These are phyloP conservation scores for Aspergillus bombycis DNA, from an alignment of 2,329 filamentous ascomycete genomes.

Conservation along the genomic window DNA sequence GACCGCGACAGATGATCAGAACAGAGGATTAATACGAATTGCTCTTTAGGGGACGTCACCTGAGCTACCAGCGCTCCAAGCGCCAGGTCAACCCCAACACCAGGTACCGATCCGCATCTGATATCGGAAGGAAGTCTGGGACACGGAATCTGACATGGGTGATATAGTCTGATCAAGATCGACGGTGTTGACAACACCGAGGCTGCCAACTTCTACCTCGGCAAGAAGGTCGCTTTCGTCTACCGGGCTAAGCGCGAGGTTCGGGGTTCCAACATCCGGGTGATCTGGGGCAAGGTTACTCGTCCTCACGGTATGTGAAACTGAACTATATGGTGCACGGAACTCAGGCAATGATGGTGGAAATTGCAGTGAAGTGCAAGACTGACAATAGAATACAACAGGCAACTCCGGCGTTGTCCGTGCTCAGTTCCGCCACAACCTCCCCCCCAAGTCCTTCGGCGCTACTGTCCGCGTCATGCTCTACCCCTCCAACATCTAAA, in stretches of 20 bases:
- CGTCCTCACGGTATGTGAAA: constrained; percentile 78
- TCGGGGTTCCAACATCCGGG: constrained; percentile 96
- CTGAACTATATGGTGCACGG: constrained; percentile 14
- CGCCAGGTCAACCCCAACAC: constrained; percentile 88
- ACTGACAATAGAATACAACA: constrained; percentile 40
- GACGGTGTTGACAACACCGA: constrained; percentile 93
- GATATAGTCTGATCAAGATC: constrained; percentile 84
- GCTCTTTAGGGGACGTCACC: constrained; percentile 82
- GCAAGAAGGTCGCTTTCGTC: constrained; percentile 98
- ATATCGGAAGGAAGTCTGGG: constrained; percentile 12
- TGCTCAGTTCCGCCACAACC: constrained; percentile 94
- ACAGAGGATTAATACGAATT: constrained; percentile 40
- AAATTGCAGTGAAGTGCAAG: background rate
- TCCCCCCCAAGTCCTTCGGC: constrained; percentile 95
- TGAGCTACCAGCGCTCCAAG: constrained; percentile 96
- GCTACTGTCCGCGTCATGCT: constrained; percentile 96
- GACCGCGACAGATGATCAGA: constrained; percentile 15
- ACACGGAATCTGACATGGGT: constrained; percentile 29
- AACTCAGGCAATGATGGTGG: background rate
- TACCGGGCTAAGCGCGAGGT: constrained; percentile 95
- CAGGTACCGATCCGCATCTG: constrained; percentile 45
- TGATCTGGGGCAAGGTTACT: constrained; percentile 99
- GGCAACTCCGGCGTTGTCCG: constrained; percentile 98
- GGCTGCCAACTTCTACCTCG: constrained; percentile 95
- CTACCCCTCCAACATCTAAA: constrained; percentile 97